phyloP scores from a whole-genome alignment of 495 filamentous ascomycete species.

The Tuber aestivum region DNA sequence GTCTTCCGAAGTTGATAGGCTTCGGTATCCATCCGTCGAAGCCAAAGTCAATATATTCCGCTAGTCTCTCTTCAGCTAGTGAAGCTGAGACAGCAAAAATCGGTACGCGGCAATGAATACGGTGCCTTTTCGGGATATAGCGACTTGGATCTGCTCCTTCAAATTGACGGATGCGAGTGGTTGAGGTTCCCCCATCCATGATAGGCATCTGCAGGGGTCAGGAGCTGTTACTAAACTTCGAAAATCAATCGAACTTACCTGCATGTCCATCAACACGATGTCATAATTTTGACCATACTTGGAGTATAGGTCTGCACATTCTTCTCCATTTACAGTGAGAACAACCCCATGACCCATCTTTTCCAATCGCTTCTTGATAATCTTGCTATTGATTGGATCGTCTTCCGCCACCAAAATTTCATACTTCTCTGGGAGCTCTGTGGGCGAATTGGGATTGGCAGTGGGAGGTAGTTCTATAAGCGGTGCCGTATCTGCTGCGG shows the following conservation, averaged over 20 bases:
- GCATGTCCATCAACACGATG: slow-evolving; percentile 94
- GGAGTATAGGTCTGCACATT: slow-evolving; percentile 66
- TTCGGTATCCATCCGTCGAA: slow-evolving; percentile 90
- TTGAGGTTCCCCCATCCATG: slow-evolving; percentile 76
- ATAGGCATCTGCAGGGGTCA: slow-evolving; percentile 70
- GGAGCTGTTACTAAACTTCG: slow-evolving; percentile 11
- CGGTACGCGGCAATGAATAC: slow-evolving; percentile 52
- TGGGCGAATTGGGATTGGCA: background rate
- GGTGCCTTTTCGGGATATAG: slow-evolving; percentile 20
- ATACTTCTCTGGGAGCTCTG: slow-evolving; percentile 36
- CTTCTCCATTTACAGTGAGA: slow-evolving; percentile 77
- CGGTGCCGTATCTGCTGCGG: background rate
- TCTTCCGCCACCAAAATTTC: slow-evolving; percentile 82
- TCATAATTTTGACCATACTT: slow-evolving; percentile 58
- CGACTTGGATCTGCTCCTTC: slow-evolving; percentile 47
- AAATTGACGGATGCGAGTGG: slow-evolving; percentile 70
- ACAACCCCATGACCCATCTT: slow-evolving; percentile 69
- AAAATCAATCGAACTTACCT: slow-evolving; percentile 51
- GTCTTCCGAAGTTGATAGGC: slow-evolving; percentile 65
- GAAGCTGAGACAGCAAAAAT: slow-evolving; percentile 91
- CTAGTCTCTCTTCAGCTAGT: slow-evolving; percentile 62
- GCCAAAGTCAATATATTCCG: slow-evolving; percentile 69
- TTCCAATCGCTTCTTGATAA: slow-evolving; percentile 75
- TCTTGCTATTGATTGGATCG: slow-evolving; percentile 85
- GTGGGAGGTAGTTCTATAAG: background rate